These are phyloP conservation scores for Aspergillus proliferans DNA, from an alignment of 2,329 filamentous ascomycete species.

Conservation along the genomic window DNA sequence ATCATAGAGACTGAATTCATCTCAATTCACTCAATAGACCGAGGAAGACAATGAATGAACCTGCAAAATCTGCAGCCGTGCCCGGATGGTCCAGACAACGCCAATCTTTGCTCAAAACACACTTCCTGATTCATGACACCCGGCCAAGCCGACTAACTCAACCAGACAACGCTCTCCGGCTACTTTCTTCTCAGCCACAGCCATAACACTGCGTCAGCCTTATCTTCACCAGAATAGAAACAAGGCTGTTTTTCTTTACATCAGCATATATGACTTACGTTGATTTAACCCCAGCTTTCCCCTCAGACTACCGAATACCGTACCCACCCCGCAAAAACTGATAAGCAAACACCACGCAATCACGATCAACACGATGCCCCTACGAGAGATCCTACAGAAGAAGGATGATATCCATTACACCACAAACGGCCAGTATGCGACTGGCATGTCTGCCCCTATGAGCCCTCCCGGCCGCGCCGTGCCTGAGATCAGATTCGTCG, in stretches of 20 bases:
- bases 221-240: not conserved
- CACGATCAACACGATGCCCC: constrained; percentile 43
- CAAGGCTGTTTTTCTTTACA: not conserved
- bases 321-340: not conserved
- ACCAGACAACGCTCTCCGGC: not conserved
- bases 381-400: constrained; percentile 58
- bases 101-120: not conserved
- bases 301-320: not conserved
- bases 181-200: not conserved
- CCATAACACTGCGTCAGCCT: not conserved
- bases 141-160: not conserved
- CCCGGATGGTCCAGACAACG: too few relatives aligned
- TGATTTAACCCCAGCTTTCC: too few relatives aligned
- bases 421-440: constrained; percentile 37
- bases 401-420: constrained; percentile 48
- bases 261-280: not conserved
- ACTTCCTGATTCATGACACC: not conserved
- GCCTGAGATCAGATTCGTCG: constrained; percentile 74
- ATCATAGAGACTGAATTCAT: too few relatives aligned
- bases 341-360: not conserved
- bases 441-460: constrained; percentile 30
- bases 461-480: constrained; percentile 22
- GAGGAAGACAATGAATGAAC: too few relatives aligned
- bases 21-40: too few relatives aligned
- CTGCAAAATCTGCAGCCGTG: too few relatives aligned